Evolutionary conservation across 169 alveolate species (phyloP), one percentile per base, ranked within the genome.

Genomic region (Theileria parva): DNA sequence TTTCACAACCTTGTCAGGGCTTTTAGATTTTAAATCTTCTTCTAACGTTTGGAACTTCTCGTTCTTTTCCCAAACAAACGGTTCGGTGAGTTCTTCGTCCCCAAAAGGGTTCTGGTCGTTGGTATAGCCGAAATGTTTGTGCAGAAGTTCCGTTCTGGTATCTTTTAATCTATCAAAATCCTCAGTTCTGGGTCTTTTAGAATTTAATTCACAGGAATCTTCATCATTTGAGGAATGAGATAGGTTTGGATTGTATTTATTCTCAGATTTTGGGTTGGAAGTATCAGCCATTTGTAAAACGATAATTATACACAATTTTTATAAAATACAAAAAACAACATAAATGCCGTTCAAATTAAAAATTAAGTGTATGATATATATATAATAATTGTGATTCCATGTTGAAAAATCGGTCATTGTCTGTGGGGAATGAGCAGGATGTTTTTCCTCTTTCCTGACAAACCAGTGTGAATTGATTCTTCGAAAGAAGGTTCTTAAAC

Each of bases 81-180:
- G 87, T 15, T 88, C 80, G 25, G 92, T 80, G 50, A 93, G 84
- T 7, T 85, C 74, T 37, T 77, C 70, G 63, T 93, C 96, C 27
- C 95, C 95, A 80, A 92, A 93, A 15, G 96, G 96, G 66, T 93
- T 93, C 48, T 87, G 85, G 48, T 93, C 94, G 69, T 91, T 91
- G 28, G 94, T 93, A 74, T 93, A 93, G 44, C 93, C 93, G 44
- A 92, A 86, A 48, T 86, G 88, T 15, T 28, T 23, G 44, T 80
- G 71, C 74, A 86, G 57, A 61, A 86, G 68, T 19, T 80, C 60
- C 34, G 71, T 80, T 32, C 91, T 78, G 75, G 75, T 74, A 34
- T 23, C 37, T 19, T 53, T 19, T 39, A 70, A 70, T 34, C 53
- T 39, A 6, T 70, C 74, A 65, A 37, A 12, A 53, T 70, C 51